Base-by-base conservation (phyloP, 2,329 filamentous ascomycete species). In the Curvularia sp. region DNA sequence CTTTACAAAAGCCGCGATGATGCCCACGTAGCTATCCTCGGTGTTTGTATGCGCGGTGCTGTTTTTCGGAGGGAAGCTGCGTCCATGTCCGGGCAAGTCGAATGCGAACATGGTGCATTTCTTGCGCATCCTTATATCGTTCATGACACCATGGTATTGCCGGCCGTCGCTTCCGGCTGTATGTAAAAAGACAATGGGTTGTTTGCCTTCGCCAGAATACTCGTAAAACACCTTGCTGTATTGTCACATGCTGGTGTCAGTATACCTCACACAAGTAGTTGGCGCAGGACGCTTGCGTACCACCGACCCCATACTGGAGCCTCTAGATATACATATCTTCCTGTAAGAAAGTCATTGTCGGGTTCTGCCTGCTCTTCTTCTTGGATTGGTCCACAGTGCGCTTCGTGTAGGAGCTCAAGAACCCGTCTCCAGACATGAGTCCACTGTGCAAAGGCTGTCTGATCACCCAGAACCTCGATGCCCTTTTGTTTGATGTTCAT, bases 141-240 rank as follows among this genome's bases (percentile, higher is more conserved):
- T 84, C 80, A 84, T 79, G 2, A 84, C 81, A 20, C 82, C 81
- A 52, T 84, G 82, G 52, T 83, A 84, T 64, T 84, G 81, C 28
- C 82, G 68, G 28, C 75, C 74, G 60, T 84, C 82, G 49, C 78
- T 79, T 2, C 81, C 81, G 13, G 80, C 80, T 0, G 79, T 81
- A 58, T 82, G 80, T 5, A 79, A 66, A 61, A 82, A 81, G 24
- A 76, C 69, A 47, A 84, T 82, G 26, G 77, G 75, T 55, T 83
- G 79, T 20, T 78, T 75, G 1, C 82, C 82, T 2, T 76, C 77
- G 6, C 82, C 82, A 5, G 80, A 74, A 24, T 72, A 75, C 60
- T 84, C 82, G 62, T 82, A 82, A 69, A 83, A 84, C 31, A 83
- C 68, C 70, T 84, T 84, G 61, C 48, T 50, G 4, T 24, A 30